These are phyloP conservation scores for Rugosomyces carneus DNA, from an alignment of 1,284 basidiomycete species.

Conservation along the genomic window DNA sequence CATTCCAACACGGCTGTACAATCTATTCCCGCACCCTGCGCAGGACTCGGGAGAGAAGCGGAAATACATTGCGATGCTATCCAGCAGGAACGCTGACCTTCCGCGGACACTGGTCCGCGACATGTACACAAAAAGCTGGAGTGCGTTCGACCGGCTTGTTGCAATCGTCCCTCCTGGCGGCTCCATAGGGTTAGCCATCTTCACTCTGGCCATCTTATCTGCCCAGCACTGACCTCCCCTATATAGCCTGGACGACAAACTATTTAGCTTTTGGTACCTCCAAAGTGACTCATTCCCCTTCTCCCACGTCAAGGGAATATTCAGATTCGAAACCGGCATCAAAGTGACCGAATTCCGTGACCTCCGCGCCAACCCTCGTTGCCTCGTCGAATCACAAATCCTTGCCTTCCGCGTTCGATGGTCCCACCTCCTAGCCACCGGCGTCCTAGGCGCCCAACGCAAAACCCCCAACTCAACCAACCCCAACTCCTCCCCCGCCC, in stretches of 20 bases:
- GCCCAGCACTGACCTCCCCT: neutral
- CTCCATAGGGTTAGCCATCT: conserved; percentile 59
- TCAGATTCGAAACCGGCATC: conserved; percentile 77
- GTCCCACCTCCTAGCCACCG: conserved; percentile 63
- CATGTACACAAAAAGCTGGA: conserved; percentile 88
- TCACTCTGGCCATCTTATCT: conserved; percentile 1
- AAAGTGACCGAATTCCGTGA: conserved; percentile 82
- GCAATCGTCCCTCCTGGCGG: conserved; percentile 83
- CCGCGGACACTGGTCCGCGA: conserved; percentile 77
- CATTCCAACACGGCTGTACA: conserved; percentile 63
- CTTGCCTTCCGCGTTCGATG: conserved; percentile 74
- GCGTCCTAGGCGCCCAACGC: conserved; percentile 37
- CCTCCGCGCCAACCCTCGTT: conserved; percentile 77
- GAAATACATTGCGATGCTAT: conserved; percentile 63
- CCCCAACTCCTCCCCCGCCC: conserved; percentile 4
- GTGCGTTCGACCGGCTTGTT: conserved; percentile 76
- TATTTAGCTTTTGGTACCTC: conserved; percentile 81
- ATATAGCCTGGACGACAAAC: conserved; percentile 76
- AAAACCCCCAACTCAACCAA: conserved; percentile 28
- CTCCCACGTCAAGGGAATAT: conserved; percentile 78
- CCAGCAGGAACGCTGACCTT: conserved; percentile 78
- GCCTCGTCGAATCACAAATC: conserved; percentile 71
- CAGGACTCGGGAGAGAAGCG: conserved; percentile 68
- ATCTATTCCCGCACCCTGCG: conserved; percentile 68
- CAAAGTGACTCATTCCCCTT: conserved; percentile 70